phyloP scores from a whole-genome alignment of 495 filamentous ascomycete species.

The Hyaloscypha finlandica region DNA sequence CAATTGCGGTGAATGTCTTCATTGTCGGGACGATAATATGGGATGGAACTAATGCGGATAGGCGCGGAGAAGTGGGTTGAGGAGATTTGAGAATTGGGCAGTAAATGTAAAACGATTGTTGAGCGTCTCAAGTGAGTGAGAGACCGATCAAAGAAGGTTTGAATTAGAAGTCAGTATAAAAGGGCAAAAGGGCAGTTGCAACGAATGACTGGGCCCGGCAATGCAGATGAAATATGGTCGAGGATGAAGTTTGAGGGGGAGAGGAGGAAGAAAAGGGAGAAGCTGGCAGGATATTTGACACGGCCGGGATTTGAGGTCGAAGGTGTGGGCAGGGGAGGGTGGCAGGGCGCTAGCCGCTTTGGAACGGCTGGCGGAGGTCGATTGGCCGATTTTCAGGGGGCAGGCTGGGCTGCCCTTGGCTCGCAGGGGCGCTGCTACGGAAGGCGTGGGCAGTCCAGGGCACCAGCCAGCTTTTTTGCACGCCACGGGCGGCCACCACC shows the following conservation, averaged over 20 bases:
- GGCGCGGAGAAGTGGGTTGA: slow-evolving; percentile 20
- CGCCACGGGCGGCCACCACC: background rate
- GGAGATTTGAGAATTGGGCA: slow-evolving; percentile 13
- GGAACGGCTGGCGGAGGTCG: background rate
- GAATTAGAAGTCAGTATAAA: slow-evolving; percentile 26
- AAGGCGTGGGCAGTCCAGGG: background rate
- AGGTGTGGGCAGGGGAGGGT: background rate
- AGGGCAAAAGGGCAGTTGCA: slow-evolving; percentile 37
- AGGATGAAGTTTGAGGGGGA: slow-evolving; percentile 25
- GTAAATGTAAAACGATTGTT: slow-evolving; percentile 36
- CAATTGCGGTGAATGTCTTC: slow-evolving; percentile 52
- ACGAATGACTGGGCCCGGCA: slow-evolving; percentile 32
- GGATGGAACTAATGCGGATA: slow-evolving; percentile 26
- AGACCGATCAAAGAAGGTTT: slow-evolving; percentile 34
- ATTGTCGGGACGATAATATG: slow-evolving; percentile 43
- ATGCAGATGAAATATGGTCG: slow-evolving; percentile 20
- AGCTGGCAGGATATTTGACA: slow-evolving; percentile 13
- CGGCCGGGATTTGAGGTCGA: background rate
- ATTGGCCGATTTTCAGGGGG: background rate
- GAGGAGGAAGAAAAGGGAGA: slow-evolving; percentile 26
- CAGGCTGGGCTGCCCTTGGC: background rate
- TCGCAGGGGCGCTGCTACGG: background rate
- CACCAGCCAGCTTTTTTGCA: background rate
- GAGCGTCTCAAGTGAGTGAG: slow-evolving; percentile 42
- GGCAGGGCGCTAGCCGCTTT: background rate